Conservation (phyloP, 345 rosid species). For the Lagerstroemia speciosa region DNA sequence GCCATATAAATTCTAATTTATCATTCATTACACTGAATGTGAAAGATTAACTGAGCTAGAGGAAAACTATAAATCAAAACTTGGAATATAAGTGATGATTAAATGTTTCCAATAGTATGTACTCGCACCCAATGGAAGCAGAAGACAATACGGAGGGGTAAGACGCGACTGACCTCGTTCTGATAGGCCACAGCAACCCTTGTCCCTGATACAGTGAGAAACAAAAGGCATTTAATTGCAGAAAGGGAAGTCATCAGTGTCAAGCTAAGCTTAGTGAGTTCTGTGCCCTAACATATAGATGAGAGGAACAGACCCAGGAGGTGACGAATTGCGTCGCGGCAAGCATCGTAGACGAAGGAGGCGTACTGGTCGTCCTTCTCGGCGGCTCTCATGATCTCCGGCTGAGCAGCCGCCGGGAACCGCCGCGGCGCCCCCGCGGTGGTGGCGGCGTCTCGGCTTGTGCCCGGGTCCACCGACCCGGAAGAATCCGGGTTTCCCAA, state of each 20-base stretch:
- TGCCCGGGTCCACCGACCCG: background rate
- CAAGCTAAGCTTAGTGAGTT: background rate
- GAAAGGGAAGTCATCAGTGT: background rate
- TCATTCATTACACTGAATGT: background rate
- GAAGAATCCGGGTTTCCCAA: background rate
- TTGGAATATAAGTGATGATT: background rate
- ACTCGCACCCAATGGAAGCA: background rate
- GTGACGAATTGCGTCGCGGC: slow-evolving; percentile 87
- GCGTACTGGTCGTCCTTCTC: slow-evolving; percentile 98
- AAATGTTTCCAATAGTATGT: no score
- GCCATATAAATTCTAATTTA: background rate
- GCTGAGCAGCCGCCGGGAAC: slow-evolving; percentile 1
- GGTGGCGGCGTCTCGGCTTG: slow-evolving; percentile 1
- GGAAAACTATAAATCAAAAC: background rate
- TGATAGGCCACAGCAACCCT: slow-evolving; percentile 83
- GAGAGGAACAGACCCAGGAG: slow-evolving; percentile 46
- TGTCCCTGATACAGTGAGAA: slow-evolving; percentile 38
- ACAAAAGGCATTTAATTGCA: background rate
- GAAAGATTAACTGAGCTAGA: background rate
- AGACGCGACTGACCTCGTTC: slow-evolving; percentile 51
- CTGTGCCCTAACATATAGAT: background rate
- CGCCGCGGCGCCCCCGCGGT: background rate
- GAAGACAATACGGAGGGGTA: background rate
- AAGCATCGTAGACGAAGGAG: slow-evolving; percentile 80
- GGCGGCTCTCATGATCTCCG: slow-evolving; percentile 49